phyloP scores from a whole-genome alignment of 169 alveolate species.

The Eimeria maxima region DNA sequence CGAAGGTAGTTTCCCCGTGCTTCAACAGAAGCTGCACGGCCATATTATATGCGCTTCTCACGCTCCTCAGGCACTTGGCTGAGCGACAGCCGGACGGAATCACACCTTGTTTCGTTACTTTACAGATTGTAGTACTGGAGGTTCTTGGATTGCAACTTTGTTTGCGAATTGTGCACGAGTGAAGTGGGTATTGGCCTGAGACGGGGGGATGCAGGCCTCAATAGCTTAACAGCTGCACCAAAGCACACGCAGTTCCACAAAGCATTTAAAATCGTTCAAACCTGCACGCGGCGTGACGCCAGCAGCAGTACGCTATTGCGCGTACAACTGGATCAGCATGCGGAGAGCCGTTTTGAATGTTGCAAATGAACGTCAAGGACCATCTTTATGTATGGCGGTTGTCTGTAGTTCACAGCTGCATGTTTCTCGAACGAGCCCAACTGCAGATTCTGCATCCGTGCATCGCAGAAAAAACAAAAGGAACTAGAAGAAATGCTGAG shows the following conservation, averaged over 20 bases:
- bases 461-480: background rate
- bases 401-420: background rate
- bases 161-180: background rate
- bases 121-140: background rate
- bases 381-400: background rate
- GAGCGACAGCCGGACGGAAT: background rate
- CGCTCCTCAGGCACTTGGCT: background rate
- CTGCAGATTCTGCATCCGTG: background rate
- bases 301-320: no score
- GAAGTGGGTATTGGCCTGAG: background rate
- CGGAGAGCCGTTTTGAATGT: background rate
- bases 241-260: background rate
- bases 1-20: background rate
- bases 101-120: background rate
- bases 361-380: background rate
- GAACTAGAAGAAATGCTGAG: background rate
- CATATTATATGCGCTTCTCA: background rate
- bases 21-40: background rate
- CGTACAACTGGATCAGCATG: background rate
- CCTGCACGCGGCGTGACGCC: no score
- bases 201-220: background rate
- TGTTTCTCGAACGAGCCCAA: background rate
- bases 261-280: background rate
- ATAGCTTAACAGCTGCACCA: background rate
- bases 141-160: background rate